Evolutionary conservation across 192 early-diverging fungal species (phyloP).

Genomic region (Backusella morwellensis): DNA sequence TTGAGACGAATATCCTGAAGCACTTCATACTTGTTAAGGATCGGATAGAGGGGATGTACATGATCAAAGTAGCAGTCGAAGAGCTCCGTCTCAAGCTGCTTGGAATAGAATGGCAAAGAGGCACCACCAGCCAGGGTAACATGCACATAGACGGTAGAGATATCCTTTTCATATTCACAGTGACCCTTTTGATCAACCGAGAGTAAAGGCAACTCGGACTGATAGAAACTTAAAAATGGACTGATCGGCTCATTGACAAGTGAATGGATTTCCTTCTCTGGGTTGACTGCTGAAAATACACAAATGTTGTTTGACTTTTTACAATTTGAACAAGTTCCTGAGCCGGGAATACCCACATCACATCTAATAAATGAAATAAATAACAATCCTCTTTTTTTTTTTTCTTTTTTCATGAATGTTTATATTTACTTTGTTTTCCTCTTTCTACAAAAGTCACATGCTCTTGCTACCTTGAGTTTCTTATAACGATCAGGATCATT

Average conservation of each 20-base stretch:
- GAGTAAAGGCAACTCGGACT: background rate
- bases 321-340: conserved; percentile 25
- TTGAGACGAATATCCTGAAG: background rate
- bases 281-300: conserved; percentile 9
- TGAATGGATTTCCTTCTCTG: background rate
- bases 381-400: background rate
- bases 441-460: conserved; percentile 31
- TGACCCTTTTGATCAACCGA: background rate
- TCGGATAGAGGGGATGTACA: conserved; percentile 8
- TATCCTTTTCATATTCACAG: conserved; percentile 8
- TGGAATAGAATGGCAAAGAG: background rate
- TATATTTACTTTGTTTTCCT: conserved; percentile 33
- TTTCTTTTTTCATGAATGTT: background rate
- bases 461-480: conserved; percentile 26
- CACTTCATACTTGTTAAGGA: conserved; percentile 1
- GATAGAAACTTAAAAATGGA: background rate
- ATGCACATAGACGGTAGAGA: background rate
- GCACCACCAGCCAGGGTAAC: background rate
- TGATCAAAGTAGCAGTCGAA: conserved; percentile 4
- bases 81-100: background rate
- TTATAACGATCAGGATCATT: conserved; percentile 33
- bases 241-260: background rate
- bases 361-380: conserved; percentile 5
- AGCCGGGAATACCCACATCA: conserved; percentile 21
- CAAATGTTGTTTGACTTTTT: conserved; percentile 7